Percentiles rank a stretch among this genome's conserved stretches.
These are phyloP conservation scores for Atkinsonella texensis DNA, from an alignment of 2,329 filamentous ascomycete species.

Conservation along the genomic window DNA sequence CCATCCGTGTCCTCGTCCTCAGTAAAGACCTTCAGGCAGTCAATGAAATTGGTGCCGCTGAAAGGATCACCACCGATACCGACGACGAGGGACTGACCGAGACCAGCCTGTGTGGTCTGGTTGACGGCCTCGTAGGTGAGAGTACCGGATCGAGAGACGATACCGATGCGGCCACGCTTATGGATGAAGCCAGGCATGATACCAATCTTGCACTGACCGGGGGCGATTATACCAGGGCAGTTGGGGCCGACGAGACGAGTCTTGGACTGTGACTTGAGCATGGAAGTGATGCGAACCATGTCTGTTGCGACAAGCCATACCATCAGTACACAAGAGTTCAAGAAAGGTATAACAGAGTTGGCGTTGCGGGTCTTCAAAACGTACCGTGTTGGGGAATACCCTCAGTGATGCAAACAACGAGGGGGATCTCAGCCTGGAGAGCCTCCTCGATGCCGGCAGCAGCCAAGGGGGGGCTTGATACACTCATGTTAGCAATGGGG, in stretches of 20 bases:
- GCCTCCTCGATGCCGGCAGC: conserved; percentile 96
- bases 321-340: conserved; percentile 4
- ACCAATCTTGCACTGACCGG: conserved; percentile 97
- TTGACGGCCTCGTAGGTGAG: conserved; percentile 99
- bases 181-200: conserved; percentile 99
- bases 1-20: conserved; percentile 93
- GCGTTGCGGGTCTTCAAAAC: conserved; percentile 15
- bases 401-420: conserved; percentile 96
- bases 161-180: conserved; percentile 97
- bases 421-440: conserved; percentile 79
- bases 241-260: conserved; percentile 94
- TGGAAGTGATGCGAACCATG: conserved; percentile 98
- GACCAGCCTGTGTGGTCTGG: conserved; percentile 93
- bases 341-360: not conserved
- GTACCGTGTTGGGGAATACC: conserved; percentile 93
- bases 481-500: conserved; percentile 9
- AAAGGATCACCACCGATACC: conserved; percentile 98
- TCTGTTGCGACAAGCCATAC: conserved; percentile 38
- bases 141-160: conserved; percentile 95
- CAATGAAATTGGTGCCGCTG: conserved; percentile 98
- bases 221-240: conserved; percentile 93
- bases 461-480: conserved; percentile 72
- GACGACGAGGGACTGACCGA: conserved; percentile 95
- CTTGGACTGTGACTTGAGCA: conserved; percentile 95
- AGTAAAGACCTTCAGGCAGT: conserved; percentile 95